A percentile compares a stretch with the other conserved stretches of the same genome.
phyloP scores from a whole-genome alignment of 768 basidiomycete species.

The Cystobasidium ongulense region DNA sequence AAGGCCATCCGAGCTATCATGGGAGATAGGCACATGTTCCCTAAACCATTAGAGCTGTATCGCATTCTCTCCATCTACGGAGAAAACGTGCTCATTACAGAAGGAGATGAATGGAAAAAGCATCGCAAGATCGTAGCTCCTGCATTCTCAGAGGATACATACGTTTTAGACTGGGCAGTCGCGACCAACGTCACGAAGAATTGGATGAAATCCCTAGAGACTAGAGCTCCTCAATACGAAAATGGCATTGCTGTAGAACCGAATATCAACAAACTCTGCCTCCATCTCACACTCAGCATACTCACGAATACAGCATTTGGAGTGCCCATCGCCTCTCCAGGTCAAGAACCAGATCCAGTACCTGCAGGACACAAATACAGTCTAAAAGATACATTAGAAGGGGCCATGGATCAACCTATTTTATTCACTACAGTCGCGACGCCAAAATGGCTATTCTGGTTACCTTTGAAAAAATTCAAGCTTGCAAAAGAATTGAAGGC shows the following conservation, averaged over 20 bases:
- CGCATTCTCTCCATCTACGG: constrained; percentile 46
- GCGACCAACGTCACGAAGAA: constrained; percentile 47
- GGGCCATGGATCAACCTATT: constrained; percentile 1
- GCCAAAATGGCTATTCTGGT: constrained; percentile 1
- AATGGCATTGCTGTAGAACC: constrained; percentile 14
- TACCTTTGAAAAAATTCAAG: constrained; percentile 16
- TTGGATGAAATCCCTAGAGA: constrained; percentile 47
- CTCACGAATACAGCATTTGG: constrained; percentile 44
- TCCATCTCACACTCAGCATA: constrained; percentile 36
- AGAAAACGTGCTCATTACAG: constrained; percentile 50
- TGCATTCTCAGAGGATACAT: constrained; percentile 50
- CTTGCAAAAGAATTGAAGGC: constrained; percentile 15
- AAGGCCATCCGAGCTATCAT: constrained; percentile 2
- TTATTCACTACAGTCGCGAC: background rate
- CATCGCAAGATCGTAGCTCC: constrained; percentile 51
- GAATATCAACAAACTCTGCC: constrained; percentile 34
- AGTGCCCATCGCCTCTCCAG: constrained; percentile 40
- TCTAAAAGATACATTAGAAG: background rate
- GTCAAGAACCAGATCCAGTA: constrained; percentile 5
- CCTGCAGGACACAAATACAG: background rate
- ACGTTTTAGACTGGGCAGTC: constrained; percentile 49
- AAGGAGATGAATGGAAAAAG: constrained; percentile 50
- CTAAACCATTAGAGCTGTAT: constrained; percentile 24
- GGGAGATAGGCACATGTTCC: background rate
- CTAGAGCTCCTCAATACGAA: constrained; percentile 39